phyloP scores from a whole-genome alignment of 2,329 filamentous ascomycete species.

The Nannizziopsis barbatae region DNA sequence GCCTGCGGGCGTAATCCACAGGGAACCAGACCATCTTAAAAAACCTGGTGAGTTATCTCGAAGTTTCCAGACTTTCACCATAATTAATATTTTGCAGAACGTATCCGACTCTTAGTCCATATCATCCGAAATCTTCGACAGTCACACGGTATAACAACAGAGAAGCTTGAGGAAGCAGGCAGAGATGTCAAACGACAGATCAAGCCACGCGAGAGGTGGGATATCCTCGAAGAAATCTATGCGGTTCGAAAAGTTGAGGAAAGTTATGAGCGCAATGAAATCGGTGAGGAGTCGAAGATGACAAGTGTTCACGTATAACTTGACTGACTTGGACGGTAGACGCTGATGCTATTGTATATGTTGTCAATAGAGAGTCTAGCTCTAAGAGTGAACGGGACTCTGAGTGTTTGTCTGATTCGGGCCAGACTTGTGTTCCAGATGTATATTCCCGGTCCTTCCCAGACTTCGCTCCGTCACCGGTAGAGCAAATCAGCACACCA shows the following conservation, averaged over 20 bases:
- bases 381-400: conserved; percentile 13
- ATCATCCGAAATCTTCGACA: conserved; percentile 31
- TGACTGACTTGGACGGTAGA: conserved; percentile 20
- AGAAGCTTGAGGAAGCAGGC: conserved; percentile 32
- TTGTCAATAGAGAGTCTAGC: conserved; percentile 28
- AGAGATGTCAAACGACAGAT: conserved; percentile 29
- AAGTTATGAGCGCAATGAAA: conserved; percentile 32
- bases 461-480: conserved; percentile 2
- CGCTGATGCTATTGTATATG: conserved; percentile 28
- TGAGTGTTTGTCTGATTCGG: conserved; percentile 9
- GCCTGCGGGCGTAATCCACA: conserved; percentile 37
- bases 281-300: conserved; percentile 19
- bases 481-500: conserved; percentile 2
- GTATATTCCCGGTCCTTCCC: background rate
- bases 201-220: conserved; percentile 26
- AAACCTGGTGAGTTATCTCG: conserved; percentile 32
- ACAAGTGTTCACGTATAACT: background rate
- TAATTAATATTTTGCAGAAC: conserved; percentile 18
- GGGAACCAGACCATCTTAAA: conserved; percentile 40
- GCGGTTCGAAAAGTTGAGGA: conserved; percentile 32
- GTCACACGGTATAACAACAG: conserved; percentile 26
- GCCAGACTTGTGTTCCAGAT: background rate
- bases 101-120: conserved; percentile 31
- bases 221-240: conserved; percentile 34
- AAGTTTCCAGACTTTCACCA: background rate